A percentile compares a stretch with the other conserved stretches of the same genome.
Evolutionary conservation across 164 flowering plant genomes (phyloP).

Genomic region (Dillenia turbinata): DNA sequence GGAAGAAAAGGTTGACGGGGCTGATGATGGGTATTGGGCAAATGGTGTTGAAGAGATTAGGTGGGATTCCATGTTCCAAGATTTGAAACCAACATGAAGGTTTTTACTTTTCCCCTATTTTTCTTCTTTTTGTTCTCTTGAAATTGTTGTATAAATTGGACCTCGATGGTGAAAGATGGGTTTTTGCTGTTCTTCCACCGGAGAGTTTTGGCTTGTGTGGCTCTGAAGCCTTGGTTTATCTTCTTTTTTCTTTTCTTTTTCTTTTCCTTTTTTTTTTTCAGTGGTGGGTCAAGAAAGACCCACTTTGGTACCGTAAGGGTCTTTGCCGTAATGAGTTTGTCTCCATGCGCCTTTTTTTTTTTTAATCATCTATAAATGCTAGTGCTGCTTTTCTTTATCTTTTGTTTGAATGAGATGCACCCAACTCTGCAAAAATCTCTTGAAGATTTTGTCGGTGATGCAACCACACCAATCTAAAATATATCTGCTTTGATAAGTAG

Average conservation of each 20-base stretch:
- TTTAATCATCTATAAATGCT: background rate
- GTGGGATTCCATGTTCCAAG: constrained; percentile 69
- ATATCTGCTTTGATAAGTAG: too few relatives aligned
- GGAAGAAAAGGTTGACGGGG: constrained; percentile 18
- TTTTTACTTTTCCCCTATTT: constrained; percentile 1
- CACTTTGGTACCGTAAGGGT: constrained; percentile 10
- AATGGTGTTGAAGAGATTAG: constrained; percentile 42
- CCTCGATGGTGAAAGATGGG: constrained; percentile 35
- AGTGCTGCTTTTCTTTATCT: background rate
- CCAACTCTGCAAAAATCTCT: too few relatives aligned
- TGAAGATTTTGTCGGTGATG: too few relatives aligned
- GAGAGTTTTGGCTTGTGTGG: constrained; percentile 11
- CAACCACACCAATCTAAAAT: too few relatives aligned
- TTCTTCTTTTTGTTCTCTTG: constrained; percentile 3
- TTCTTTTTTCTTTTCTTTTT: too few relatives aligned
- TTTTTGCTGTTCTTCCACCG: constrained; percentile 35
- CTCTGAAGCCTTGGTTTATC: constrained; percentile 6
- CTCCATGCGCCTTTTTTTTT: constrained; percentile 13
- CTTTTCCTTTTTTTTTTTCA: background rate
- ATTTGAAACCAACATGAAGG: constrained; percentile 57
- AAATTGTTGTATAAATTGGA: background rate
- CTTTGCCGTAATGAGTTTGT: constrained; percentile 21
- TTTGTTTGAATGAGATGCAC: background rate
- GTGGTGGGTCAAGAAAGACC: constrained; percentile 29
- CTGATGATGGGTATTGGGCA: constrained; percentile 24